Evolutionary conservation across 208 protist genomes (phyloP), one percentile per base, ranked within the genome.

Genomic region (Angomonas deanei): DNA sequence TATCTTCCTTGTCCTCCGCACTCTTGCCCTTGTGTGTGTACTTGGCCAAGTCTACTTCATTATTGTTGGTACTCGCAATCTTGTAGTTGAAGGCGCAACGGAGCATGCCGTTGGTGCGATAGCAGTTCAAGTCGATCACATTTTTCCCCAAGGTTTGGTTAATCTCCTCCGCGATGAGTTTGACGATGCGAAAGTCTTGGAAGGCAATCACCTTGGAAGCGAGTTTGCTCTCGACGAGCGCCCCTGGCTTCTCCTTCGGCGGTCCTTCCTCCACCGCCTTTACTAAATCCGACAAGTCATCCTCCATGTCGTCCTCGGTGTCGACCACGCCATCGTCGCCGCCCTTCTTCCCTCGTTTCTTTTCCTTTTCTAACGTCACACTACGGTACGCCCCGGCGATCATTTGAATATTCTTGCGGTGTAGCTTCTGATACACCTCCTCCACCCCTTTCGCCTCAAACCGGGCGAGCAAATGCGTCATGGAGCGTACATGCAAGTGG

Each of bases 71-170:
- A 42, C 36, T 15, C 11, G 72, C 39, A 21, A 89, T 42, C 58
- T 93, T 93, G 21, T 64, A 66, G 56, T 76, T 88, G 61, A 78
- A 93, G 27, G 83, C 86, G 63, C 83, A 91, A 42, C 86, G 86
- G 68, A 93, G 72, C 86, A 89, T 88, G 52, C 83, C 86, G 58
- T 82, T 74, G 3, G 61, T 61, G 17, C 86, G 78, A 64, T 93
- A 93, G 72, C 83, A 91, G 33, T 70, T 74, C 54, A 70, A 68
- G 68, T 93, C 86, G 23, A 93, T 76, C 2, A 90, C 50, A 19
- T 76, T 77, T 4, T 70, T 67, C 21, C 83, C 83, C 13, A 93
- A 49, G 0, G 80, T 82, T 39, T 82, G 70, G 53, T 93, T 93
- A 39, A 93, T 74, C 68, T 93, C 80, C 21, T 93, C 80, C 6